Percentiles rank a stretch among this genome's conserved stretches.
Evolutionary conservation across 495 filamentous ascomycete genomes (phyloP).

Genomic region (Aspergillus ellipticus): DNA sequence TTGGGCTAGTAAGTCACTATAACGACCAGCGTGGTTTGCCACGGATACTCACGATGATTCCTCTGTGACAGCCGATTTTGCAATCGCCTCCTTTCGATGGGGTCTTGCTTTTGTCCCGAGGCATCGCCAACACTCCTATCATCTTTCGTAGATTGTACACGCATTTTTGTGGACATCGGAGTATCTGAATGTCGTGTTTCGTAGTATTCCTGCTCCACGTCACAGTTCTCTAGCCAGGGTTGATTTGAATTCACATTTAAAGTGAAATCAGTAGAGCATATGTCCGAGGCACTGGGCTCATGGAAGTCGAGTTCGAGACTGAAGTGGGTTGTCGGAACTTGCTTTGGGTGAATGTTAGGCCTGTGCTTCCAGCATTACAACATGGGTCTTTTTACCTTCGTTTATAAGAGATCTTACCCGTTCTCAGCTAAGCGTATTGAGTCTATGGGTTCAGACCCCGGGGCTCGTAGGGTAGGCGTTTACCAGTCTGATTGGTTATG

Average conservation of each 20-base stretch:
- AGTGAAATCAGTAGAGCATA: neutral
- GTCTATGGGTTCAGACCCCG: neutral
- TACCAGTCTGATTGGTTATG: neutral
- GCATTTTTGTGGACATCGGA: constrained; percentile 1
- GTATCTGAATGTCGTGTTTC: neutral
- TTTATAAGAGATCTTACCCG: neutral
- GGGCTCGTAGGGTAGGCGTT: neutral
- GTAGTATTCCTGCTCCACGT: neutral
- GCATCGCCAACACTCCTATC: neutral
- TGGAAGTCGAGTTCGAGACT: neutral
- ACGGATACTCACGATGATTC: constrained; percentile 1
- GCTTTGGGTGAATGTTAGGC: neutral
- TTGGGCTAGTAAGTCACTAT: neutral
- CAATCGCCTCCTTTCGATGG: neutral
- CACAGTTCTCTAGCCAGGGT: neutral
- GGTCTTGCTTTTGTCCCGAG: constrained; percentile 3
- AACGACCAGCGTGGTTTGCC: no score
- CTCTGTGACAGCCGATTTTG: constrained; percentile 5
- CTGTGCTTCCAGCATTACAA: neutral
- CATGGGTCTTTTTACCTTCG: neutral
- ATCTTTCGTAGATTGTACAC: neutral
- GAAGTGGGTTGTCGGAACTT: neutral
- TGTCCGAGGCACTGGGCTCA: neutral
- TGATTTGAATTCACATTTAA: neutral
- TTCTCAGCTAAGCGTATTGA: neutral